Evolutionary conservation across 1,139 yeast species (phyloP), one percentile per base, ranked within the genome.

Genomic region (Yamadazyma taylorii): DNA sequence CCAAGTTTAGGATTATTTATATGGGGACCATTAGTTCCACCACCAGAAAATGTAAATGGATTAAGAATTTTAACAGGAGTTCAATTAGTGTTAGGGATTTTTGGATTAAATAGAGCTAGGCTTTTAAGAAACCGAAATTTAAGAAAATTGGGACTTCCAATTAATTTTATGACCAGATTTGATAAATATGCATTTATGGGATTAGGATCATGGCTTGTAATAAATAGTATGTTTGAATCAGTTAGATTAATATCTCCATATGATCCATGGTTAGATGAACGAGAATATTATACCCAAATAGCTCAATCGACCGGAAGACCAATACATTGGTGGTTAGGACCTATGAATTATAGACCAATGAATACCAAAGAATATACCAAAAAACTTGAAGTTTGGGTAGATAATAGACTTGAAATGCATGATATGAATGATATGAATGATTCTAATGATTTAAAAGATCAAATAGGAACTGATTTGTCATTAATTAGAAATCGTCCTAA

Each of bases 261-360:
- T 51, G 86, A 81, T 49, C 86, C 86, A 2, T 80, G 85, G 85
- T 65, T 55, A 34, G 83, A 78, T 32, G 85, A 80, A 50, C 81
- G 84, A 2, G 62, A 55, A 36, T 54, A 58, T 30, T 76, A 76
- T 36, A 66, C 82, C 34, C 64, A 65, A 4, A 53, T 68, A 30
- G 78, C 80, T 2, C 43, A 53, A 12, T 59, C 62, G 30, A 58
- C 59, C 33, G 79, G 79, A 3, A 62, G 53, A 52, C 63, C 49
- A 44, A 78, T 66, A 41, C 71, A 60, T 52, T 65, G 64, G 61
- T 80, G 85, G 85, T 78, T 71, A 52, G 86, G 86, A 0, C 83
- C 84, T 8, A 66, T 69, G 34, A 69, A 67, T 48, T 71, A 65
- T 46, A 62, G 60, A 29, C 85, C 85, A 2, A 75, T 79, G 79